phyloP scores from a whole-genome alignment of 495 filamentous ascomycete genomes.

The Neurospora hispaniola region DNA sequence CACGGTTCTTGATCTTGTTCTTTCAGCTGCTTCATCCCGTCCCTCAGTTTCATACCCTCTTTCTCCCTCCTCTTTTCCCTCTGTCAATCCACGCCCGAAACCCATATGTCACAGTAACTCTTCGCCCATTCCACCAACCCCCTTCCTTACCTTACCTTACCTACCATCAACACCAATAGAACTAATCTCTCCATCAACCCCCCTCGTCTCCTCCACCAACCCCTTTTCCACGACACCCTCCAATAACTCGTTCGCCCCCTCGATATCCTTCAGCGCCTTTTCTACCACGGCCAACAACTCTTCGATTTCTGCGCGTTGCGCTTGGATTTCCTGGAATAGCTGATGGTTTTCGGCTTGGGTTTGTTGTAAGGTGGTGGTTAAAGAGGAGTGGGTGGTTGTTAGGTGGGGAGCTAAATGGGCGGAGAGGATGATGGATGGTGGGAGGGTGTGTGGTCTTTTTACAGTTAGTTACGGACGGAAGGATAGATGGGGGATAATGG shows the following conservation, averaged over 20 bases:
- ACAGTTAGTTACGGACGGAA: no score
- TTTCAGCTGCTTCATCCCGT: no score
- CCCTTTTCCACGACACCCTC: slow-evolving; percentile 32
- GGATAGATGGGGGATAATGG: no score
- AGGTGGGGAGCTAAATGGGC: slow-evolving; percentile 66
- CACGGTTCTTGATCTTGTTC: background rate
- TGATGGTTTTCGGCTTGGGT: slow-evolving; percentile 54
- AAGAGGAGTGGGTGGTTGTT: slow-evolving; percentile 43
- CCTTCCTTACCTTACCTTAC: background rate
- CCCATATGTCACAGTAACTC: background rate
- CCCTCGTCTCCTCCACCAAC: slow-evolving; percentile 36
- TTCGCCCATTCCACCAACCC: background rate
- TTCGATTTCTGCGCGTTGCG: slow-evolving; percentile 67
- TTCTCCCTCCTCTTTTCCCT: background rate
- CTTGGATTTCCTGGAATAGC: slow-evolving; percentile 49
- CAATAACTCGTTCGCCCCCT: slow-evolving; percentile 45
- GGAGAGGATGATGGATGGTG: slow-evolving; percentile 50
- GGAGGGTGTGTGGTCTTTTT: slow-evolving; percentile 55
- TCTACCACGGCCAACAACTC: slow-evolving; percentile 54
- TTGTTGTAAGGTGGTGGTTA: slow-evolving; percentile 51
- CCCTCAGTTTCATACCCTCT: no score
- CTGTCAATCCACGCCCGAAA: background rate
- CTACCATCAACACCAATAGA: slow-evolving; percentile 8
- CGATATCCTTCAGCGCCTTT: slow-evolving; percentile 56
- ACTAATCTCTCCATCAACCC: slow-evolving; percentile 35